Percentiles rank a stretch among this genome's conserved stretches.
Conservation (phyloP, 2,329 filamentous ascomycete species). For the Colletotrichum sp. region DNA sequence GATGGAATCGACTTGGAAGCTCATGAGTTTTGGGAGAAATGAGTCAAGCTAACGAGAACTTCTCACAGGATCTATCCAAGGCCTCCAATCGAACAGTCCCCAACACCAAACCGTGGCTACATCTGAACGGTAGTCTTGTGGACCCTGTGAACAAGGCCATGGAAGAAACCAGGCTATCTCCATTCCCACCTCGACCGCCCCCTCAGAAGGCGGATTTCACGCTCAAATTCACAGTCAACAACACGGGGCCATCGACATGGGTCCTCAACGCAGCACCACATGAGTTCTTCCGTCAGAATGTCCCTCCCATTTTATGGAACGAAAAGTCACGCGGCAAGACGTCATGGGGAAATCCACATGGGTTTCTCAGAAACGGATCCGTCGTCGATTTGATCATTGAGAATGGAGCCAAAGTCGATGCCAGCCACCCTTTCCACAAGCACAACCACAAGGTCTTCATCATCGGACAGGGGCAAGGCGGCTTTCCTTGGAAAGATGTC, state of each 20-base stretch:
- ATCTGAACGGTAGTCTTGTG: slow-evolving; percentile 3
- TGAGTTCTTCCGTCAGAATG: slow-evolving; percentile 13
- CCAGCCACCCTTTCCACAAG: slow-evolving; percentile 12
- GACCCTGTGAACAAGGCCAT: not conserved
- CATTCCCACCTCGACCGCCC: not conserved
- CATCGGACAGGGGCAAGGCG: not conserved
- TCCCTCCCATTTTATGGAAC: slow-evolving; percentile 1
- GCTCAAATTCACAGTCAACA: not conserved
- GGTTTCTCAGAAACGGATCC: not conserved
- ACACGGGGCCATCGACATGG: not conserved
- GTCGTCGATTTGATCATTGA: not conserved
- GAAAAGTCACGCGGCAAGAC: not conserved
- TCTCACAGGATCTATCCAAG: not conserved
- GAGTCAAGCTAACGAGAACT: not conserved
- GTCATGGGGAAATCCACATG: not conserved
- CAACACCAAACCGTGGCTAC: not conserved
- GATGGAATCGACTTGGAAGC: rapidly evolving
- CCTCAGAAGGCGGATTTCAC: slow-evolving; percentile 4
- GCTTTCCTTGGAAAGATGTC: not conserved
- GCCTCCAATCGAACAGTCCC: not conserved
- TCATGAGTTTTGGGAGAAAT: rapidly evolving
- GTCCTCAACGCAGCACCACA: not conserved
- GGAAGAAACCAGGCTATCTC: not conserved
- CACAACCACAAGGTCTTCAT: slow-evolving; percentile 12
- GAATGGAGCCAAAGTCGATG: not conserved